These are phyloP conservation scores for Colletotrichum lentis DNA, from an alignment of 2,329 filamentous ascomycete genomes.

Conservation along the genomic window DNA sequence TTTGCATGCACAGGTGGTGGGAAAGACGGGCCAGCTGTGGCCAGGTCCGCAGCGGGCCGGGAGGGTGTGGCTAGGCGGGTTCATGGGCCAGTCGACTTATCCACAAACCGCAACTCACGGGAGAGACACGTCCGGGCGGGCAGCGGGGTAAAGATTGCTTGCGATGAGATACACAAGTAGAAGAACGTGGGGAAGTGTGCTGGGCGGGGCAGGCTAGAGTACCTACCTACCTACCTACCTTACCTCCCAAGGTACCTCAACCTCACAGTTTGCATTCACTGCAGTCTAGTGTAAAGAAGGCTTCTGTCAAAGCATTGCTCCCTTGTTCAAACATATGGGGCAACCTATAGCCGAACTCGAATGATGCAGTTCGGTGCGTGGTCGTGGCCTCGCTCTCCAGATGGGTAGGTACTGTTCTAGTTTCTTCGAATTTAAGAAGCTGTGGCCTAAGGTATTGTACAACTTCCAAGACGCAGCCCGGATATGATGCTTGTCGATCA, in stretches of 20 bases:
- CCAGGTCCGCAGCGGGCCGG: constrained; percentile 9
- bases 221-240: neutral
- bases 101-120: neutral
- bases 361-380: neutral
- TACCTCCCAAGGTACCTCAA: neutral
- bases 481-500: constrained; percentile 7
- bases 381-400: constrained; percentile 9
- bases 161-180: neutral
- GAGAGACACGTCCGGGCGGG: neutral
- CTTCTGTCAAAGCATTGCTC: neutral
- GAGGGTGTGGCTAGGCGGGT: constrained; percentile 3
- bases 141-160: neutral
- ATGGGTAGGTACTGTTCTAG: constrained; percentile 8
- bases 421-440: constrained; percentile 22
- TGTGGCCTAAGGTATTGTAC: constrained; percentile 24
- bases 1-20: neutral
- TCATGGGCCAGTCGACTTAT: neutral
- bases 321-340: neutral
- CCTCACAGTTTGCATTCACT: neutral
- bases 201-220: neutral
- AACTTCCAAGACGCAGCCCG: constrained; percentile 17
- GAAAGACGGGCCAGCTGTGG: neutral
- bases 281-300: neutral
- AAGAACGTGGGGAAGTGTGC: neutral
- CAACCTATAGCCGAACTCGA: neutral